These are phyloP conservation scores for Cyclostephanos invisitatus DNA, from an alignment of 108 stramenopile species.

Conservation along the genomic window DNA sequence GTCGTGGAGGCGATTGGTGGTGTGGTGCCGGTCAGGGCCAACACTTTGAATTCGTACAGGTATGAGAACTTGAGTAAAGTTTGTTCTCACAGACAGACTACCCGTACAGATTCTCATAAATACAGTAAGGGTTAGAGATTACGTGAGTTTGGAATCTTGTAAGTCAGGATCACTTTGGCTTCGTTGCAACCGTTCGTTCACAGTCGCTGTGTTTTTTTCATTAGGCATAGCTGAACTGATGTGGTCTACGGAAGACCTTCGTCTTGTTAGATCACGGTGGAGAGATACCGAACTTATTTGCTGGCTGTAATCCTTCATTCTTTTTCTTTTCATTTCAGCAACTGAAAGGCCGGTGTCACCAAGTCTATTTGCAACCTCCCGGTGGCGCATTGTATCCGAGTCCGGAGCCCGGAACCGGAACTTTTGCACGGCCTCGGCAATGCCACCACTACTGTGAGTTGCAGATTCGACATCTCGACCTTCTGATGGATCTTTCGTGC, in stretches of 20 bases:
- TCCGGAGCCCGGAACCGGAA: conserved; percentile 14
- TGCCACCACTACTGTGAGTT: conserved; percentile 14
- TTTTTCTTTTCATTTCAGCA: conserved; percentile 27
- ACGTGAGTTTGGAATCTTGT: too few relatives aligned
- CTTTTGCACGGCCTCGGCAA: conserved; percentile 26
- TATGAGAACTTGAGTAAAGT: too few relatives aligned
- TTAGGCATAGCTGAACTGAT: background rate
- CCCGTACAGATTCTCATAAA: too few relatives aligned
- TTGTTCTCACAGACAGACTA: too few relatives aligned
- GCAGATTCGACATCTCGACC: background rate
- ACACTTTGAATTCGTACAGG: too few relatives aligned
- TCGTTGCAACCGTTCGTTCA: too few relatives aligned
- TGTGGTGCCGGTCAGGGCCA: conserved; percentile 40
- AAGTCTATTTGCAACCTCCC: conserved; percentile 15
- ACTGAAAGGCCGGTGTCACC: conserved; percentile 14
- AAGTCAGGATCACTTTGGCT: too few relatives aligned
- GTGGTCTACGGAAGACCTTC: background rate
- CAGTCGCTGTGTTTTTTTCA: background rate
- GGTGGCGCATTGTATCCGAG: background rate
- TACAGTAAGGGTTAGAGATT: too few relatives aligned
- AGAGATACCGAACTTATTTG: background rate
- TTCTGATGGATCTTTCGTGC: background rate
- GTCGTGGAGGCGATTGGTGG: conserved; percentile 91
- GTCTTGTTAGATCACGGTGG: background rate
- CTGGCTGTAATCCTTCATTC: conserved; percentile 27